Percentiles rank a stretch among this genome's conserved stretches.
phyloP scores from a whole-genome alignment of 2,329 filamentous ascomycete genomes.

The Ceratocystis cubensis region DNA sequence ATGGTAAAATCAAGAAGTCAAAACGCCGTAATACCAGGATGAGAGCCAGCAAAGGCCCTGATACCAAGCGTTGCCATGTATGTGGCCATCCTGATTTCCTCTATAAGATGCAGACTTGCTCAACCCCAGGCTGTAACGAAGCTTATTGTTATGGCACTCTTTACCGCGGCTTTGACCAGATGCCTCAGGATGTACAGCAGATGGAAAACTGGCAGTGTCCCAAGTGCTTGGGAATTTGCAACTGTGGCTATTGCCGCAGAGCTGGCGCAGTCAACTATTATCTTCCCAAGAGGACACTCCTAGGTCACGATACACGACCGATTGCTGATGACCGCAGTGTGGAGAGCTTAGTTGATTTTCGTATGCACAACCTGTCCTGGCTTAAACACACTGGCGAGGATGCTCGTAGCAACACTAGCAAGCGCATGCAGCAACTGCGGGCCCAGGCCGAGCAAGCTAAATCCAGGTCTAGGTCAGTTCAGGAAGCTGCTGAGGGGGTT shows the following conservation, averaged over 20 bases:
- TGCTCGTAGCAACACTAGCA: slow-evolving; percentile 43
- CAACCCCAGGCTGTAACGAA: slow-evolving; percentile 52
- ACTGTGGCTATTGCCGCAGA: slow-evolving; percentile 66
- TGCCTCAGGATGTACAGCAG: slow-evolving; percentile 72
- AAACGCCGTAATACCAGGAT: neutral
- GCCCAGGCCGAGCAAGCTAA: slow-evolving; percentile 47
- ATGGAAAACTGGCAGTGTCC: slow-evolving; percentile 78
- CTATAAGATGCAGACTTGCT: slow-evolving; percentile 77
- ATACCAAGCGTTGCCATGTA: slow-evolving; percentile 66
- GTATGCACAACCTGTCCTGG: slow-evolving; percentile 77
- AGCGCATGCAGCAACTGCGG: slow-evolving; percentile 44
- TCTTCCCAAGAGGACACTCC: slow-evolving; percentile 70
- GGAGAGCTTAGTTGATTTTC: slow-evolving; percentile 82
- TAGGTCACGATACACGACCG: slow-evolving; percentile 82
- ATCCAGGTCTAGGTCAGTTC: slow-evolving; percentile 27
- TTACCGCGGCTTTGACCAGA: slow-evolving; percentile 80
- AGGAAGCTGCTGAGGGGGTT: slow-evolving; percentile 30
- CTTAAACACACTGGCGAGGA: slow-evolving; percentile 50
- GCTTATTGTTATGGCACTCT: slow-evolving; percentile 89
- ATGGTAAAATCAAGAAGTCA: slow-evolving; percentile 33
- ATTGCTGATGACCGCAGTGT: slow-evolving; percentile 86
- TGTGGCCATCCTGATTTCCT: slow-evolving; percentile 67
- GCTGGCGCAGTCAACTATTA: slow-evolving; percentile 59
- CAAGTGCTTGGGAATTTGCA: slow-evolving; percentile 74
- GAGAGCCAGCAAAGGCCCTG: slow-evolving; percentile 26